phyloP scores from a whole-genome alignment of 2,329 filamentous ascomycete genomes.

The Trichoderma endophyticum region DNA sequence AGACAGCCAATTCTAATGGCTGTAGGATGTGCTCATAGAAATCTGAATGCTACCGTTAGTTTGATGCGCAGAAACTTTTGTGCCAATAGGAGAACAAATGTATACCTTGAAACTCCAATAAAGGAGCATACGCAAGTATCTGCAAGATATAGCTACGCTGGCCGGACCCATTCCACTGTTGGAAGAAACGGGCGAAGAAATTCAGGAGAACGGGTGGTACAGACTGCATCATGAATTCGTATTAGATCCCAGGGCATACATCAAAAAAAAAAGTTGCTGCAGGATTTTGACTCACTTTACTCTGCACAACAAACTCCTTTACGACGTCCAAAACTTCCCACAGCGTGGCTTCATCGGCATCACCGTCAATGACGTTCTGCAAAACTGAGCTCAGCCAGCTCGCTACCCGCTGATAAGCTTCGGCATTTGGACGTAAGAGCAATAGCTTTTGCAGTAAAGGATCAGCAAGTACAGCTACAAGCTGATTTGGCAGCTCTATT shows the following conservation, averaged over 20 bases:
- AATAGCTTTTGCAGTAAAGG: constrained; percentile 76
- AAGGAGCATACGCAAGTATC: constrained; percentile 53
- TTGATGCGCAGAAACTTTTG: background rate
- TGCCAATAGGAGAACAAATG: background rate
- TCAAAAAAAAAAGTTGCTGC: too few species aligned
- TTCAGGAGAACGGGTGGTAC: constrained; percentile 48
- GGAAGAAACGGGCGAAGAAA: constrained; percentile 53
- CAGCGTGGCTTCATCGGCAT: constrained; percentile 46
- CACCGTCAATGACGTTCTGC: constrained; percentile 53
- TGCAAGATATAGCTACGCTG: constrained; percentile 54
- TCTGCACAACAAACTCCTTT: constrained; percentile 52
- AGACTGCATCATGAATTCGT: constrained; percentile 31
- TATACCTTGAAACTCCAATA: constrained; percentile 56
- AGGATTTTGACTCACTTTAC: constrained; percentile 45
- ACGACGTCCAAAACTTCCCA: constrained; percentile 55
- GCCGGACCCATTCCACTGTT: constrained; percentile 59
- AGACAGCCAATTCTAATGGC: constrained; percentile 49
- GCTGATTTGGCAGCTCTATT: constrained; percentile 77
- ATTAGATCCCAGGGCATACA: background rate
- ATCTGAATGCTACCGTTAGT: constrained; percentile 37
- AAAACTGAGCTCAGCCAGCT: constrained; percentile 59
- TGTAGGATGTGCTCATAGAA: constrained; percentile 48
- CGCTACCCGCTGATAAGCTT: constrained; percentile 50
- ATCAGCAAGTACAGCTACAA: constrained; percentile 73
- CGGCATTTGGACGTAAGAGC: constrained; percentile 57